These are phyloP conservation scores for Phialophora macrospora DNA, from an alignment of 2,329 filamentous ascomycete species.

Conservation along the genomic window DNA sequence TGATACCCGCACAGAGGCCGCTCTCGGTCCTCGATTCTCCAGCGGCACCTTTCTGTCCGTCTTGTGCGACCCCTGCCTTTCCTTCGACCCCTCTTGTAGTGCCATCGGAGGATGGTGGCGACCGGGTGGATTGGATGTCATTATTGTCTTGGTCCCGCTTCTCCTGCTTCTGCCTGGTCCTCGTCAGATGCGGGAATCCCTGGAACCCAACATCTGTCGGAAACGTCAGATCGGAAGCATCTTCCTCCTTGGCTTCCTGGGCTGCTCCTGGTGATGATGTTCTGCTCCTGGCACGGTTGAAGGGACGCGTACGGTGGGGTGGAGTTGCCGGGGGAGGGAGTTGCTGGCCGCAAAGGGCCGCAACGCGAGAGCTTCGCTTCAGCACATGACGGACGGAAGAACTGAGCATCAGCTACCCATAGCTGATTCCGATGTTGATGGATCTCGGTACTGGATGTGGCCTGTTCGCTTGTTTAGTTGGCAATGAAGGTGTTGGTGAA, in stretches of 20 bases:
- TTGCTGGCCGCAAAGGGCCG: background rate
- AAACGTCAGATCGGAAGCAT: background rate
- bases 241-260: background rate
- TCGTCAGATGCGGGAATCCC: constrained; percentile 6
- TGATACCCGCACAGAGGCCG: too few species aligned
- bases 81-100: background rate
- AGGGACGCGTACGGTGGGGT: background rate
- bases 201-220: background rate
- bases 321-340: background rate
- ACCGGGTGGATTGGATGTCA: background rate
- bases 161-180: background rate
- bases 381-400: constrained; percentile 23
- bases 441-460: background rate
- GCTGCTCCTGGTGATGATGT: background rate
- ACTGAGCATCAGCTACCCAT: constrained; percentile 29
- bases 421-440: background rate
- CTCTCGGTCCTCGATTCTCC: background rate
- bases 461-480: background rate
- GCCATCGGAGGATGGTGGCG: background rate
- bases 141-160: background rate
- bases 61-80: background rate
- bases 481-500: too few species aligned
- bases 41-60: background rate
- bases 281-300: constrained; percentile 5
- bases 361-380: constrained; percentile 15